Conservation (phyloP, 805 yeast species). For the Candida railenensis region DNA sequence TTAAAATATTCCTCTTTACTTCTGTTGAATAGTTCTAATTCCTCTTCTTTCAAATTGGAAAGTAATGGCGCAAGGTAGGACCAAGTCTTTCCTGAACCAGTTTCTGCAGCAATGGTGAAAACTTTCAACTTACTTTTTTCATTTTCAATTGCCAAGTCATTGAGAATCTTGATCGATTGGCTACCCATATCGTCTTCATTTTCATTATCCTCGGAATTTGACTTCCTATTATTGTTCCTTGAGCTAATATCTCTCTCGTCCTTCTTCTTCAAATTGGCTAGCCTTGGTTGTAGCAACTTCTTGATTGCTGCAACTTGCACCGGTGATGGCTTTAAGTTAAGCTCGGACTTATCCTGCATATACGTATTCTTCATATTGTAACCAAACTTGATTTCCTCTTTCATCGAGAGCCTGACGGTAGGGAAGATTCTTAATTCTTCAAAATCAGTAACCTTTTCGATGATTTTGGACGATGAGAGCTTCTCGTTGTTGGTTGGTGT, state of each 20-base stretch:
- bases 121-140: slow-evolving; percentile 45
- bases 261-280: slow-evolving; percentile 23
- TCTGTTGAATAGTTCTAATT: slow-evolving; percentile 26
- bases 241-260: slow-evolving; percentile 15
- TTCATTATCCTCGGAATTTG: neutral
- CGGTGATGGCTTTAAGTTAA: slow-evolving; percentile 62
- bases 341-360: slow-evolving; percentile 26
- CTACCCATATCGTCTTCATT: slow-evolving; percentile 2
- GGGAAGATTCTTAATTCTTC: slow-evolving; percentile 68
- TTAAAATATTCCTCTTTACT: slow-evolving; percentile 18
- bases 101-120: slow-evolving; percentile 89
- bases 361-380: slow-evolving; percentile 35
- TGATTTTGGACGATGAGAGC: slow-evolving; percentile 25
- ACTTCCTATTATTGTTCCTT: neutral
- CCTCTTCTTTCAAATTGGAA: slow-evolving; percentile 63
- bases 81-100: slow-evolving; percentile 96
- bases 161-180: slow-evolving; percentile 13
- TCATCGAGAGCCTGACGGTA: slow-evolving; percentile 59
- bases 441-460: slow-evolving; percentile 57
- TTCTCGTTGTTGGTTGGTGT: slow-evolving; percentile 38
- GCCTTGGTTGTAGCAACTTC: slow-evolving; percentile 46
- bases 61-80: slow-evolving; percentile 80
- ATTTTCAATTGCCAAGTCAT: slow-evolving; percentile 27
- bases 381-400: slow-evolving; percentile 47
- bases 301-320: slow-evolving; percentile 78